A percentile compares a stretch with the other conserved stretches of the same genome.
Evolutionary conservation across 2,329 filamentous ascomycete genomes (phyloP).

Genomic region (Trichophyton verrucosum): DNA sequence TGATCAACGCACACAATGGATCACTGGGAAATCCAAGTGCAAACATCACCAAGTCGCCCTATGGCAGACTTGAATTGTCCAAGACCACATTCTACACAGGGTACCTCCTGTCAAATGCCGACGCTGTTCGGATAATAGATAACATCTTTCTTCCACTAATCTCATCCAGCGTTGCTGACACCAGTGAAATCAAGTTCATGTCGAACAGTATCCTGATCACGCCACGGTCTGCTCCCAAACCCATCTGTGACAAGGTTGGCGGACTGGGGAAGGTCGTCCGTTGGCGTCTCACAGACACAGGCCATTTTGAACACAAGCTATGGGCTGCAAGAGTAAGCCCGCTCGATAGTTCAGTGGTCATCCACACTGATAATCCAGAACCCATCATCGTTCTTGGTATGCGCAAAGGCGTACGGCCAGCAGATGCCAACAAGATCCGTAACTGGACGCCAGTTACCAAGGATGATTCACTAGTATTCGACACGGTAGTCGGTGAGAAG

Average conservation of each 20-base stretch:
- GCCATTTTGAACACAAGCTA: constrained; percentile 62
- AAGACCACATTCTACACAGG: constrained; percentile 86
- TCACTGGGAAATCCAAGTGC: constrained; percentile 21
- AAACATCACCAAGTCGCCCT: constrained; percentile 31
- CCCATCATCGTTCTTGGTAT: constrained; percentile 76
- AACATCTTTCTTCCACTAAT: constrained; percentile 47
- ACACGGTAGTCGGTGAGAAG: constrained; percentile 78
- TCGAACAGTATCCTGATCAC: constrained; percentile 88
- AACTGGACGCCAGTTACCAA: constrained; percentile 67
- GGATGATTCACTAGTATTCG: constrained; percentile 62
- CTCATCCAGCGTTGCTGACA: constrained; percentile 48
- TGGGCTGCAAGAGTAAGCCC: constrained; percentile 79
- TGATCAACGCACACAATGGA: constrained; percentile 76
- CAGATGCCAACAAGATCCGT: constrained; percentile 68
- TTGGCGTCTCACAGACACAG: constrained; percentile 72
- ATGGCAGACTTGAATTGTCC: constrained; percentile 55
- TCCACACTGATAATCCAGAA: constrained; percentile 65
- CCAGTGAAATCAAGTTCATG: constrained; percentile 62
- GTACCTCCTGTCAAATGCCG: constrained; percentile 64
- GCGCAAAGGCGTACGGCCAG: constrained; percentile 59
- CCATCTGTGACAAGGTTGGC: constrained; percentile 69
- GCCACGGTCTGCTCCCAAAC: constrained; percentile 58
- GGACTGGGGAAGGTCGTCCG: constrained; percentile 71
- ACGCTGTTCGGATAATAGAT: constrained; percentile 58
- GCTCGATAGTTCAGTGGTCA: constrained; percentile 51